Conservation (phyloP, 768 basidiomycete genomes). For the Lentinula sp. region DNA sequence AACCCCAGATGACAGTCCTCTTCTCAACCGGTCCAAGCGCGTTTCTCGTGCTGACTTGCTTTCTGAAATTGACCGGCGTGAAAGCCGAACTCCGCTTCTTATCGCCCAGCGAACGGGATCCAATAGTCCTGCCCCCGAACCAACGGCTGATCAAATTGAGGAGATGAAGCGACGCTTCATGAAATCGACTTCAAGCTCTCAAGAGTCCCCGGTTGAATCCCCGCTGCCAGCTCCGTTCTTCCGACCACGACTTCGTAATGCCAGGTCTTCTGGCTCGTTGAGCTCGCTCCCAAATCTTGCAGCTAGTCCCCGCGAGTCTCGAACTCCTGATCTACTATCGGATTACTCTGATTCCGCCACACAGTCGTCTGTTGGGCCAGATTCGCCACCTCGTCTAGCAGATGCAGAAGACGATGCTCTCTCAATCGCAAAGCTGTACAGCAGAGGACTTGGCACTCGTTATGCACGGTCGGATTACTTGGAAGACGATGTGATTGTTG, state of each 20-base stretch:
- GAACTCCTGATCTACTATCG: constrained; percentile 54
- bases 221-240: constrained; percentile 13
- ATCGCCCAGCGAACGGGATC: constrained; percentile 13
- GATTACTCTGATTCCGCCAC: constrained; percentile 58
- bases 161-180: constrained; percentile 60
- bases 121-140: constrained; percentile 21
- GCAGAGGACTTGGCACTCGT: constrained; percentile 13
- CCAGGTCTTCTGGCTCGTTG: constrained; percentile 8
- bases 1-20: constrained; percentile 15
- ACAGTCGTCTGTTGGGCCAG: constrained; percentile 44
- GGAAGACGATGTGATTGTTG: constrained; percentile 20
- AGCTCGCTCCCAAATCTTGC: constrained; percentile 4
- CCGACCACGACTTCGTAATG: constrained; percentile 18
- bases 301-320: constrained; percentile 27
- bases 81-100: not conserved
- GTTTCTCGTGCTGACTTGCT: not conserved
- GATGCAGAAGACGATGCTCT: constrained; percentile 11
- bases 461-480: constrained; percentile 21
- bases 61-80: not conserved
- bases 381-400: constrained; percentile 39
- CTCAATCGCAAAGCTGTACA: constrained; percentile 8
- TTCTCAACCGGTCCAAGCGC: not conserved
- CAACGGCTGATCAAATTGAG: constrained; percentile 47
- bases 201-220: constrained; percentile 11
- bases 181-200: constrained; percentile 21